Evolutionary conservation across 306 rosid species (phyloP).

Genomic region (Prinsepia uniflora): DNA sequence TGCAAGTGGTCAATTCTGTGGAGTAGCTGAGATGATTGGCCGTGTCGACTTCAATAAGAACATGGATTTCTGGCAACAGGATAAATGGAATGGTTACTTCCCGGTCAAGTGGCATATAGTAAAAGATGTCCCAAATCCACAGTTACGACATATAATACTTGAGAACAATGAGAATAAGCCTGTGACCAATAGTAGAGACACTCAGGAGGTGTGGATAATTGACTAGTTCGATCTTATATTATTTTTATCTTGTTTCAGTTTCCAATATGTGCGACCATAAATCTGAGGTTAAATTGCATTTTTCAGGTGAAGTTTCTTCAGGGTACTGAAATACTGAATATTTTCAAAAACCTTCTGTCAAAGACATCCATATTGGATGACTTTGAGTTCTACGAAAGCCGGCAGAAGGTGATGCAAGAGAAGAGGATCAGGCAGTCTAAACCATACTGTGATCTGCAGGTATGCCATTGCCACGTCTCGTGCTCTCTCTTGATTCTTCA

Average conservation of each 20-base stretch:
- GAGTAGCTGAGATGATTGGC: conserved; percentile 85
- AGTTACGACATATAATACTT: conserved; percentile 67
- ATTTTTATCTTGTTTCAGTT: neutral
- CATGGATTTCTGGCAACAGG: conserved; percentile 95
- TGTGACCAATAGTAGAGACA: conserved; percentile 82
- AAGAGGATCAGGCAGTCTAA: conserved; percentile 51
- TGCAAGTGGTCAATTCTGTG: conserved; percentile 90
- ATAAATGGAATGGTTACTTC: conserved; percentile 82
- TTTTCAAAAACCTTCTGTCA: conserved; percentile 48
- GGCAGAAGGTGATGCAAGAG: conserved; percentile 67
- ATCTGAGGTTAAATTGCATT: conserved; percentile 20
- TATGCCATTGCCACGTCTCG: conserved; percentile 17
- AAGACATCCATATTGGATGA: conserved; percentile 72
- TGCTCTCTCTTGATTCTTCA: conserved; percentile 4
- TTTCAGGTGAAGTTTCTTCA: conserved; percentile 57
- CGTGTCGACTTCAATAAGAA: conserved; percentile 65
- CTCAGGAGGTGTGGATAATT: conserved; percentile 62
- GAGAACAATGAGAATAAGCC: conserved; percentile 87
- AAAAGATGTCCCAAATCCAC: conserved; percentile 75
- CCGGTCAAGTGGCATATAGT: conserved; percentile 85
- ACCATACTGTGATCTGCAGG: conserved; percentile 43
- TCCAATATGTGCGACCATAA: neutral
- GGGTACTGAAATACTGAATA: conserved; percentile 60
- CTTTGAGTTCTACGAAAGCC: conserved; percentile 75
- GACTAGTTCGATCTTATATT: neutral